Conservation (phyloP, 2,329 filamentous ascomycete species). For the Sporothrix humicola region DNA sequence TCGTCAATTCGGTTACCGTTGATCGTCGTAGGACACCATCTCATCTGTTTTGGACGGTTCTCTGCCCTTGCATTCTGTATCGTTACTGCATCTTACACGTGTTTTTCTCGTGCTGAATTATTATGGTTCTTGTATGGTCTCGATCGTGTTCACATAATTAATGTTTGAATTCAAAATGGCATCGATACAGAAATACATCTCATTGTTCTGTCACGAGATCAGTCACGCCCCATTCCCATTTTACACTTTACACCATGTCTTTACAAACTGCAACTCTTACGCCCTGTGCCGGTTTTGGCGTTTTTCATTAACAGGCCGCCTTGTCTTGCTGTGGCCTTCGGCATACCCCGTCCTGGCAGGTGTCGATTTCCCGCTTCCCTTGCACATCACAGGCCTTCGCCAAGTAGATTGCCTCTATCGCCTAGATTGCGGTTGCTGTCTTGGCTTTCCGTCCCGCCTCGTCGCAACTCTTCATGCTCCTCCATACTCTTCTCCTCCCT, state of each 20-base stretch:
- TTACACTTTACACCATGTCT: background rate
- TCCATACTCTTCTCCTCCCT: background rate
- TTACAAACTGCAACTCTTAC: background rate
- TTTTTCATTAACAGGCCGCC: background rate
- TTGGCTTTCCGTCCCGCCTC: slow-evolving; percentile 10
- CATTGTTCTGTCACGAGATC: background rate
- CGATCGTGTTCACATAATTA: background rate
- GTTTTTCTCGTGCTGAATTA: background rate
- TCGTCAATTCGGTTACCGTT: background rate
- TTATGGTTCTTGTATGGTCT: background rate
- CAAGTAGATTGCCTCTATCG: slow-evolving; percentile 6
- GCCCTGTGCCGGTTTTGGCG: background rate
- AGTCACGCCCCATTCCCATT: background rate
- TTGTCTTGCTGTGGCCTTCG: slow-evolving; percentile 19
- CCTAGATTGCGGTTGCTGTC: slow-evolving; percentile 9
- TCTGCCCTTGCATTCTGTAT: background rate
- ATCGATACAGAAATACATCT: background rate
- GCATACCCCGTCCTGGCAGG: slow-evolving; percentile 5
- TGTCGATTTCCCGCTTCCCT: slow-evolving; percentile 21
- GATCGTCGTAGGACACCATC: background rate
- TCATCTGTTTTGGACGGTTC: background rate
- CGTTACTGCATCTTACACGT: background rate
- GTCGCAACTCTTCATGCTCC: too few species aligned
- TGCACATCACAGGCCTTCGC: slow-evolving; percentile 19
- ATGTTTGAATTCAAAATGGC: too few species aligned